Base-by-base conservation (phyloP, 805 yeast species). In the Metschnikowia continentalis region DNA sequence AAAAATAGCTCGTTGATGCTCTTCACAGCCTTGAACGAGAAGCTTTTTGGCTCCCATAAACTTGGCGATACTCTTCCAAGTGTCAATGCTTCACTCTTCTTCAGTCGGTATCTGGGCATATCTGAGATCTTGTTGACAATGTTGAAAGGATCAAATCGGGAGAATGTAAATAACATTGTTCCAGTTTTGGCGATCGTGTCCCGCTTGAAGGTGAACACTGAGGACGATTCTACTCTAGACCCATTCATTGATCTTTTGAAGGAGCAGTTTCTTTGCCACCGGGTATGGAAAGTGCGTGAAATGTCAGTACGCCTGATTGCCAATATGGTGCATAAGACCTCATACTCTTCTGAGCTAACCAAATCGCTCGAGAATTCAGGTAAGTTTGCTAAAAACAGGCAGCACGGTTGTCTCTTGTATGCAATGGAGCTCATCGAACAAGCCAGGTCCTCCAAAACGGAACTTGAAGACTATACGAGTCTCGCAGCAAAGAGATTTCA, bases 1-100 rank as follows among this genome's bases (percentile, higher is more conserved):
- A 77, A 96, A 62, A 92, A 92, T 64, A 89, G 97, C 66, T 90
- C 96, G 0, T 86, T 91, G 17, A 94, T 92, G 98, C 74, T 92
- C 38, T 92, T 90, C 64, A 84, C 96, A 0, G 83, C 96, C 0
- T 67, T 92, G 39, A 94, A 89, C 60, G 86, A 84, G 52, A 76
- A 92, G 53, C 62, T 94, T 5, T 91, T 92, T 67, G 95, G 95
- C 1, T 79, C 76, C 13, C 75, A 74, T 42, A 71, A 73, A 48
- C 54, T 64, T 11, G 70, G 69, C 10, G 77, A 64, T 49, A 57
- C 14, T 48, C 53, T 73, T 8, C 53, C 73, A 6, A 62, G 66
- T 7, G 61, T 73, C 52, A 75, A 84, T 23, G 85, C 94, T 0
- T 74, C 86, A 45, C 68, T 83, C 11, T 91, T 92, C 61, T 92